Evolutionary conservation across 2,329 filamentous ascomycete species (phyloP).

Genomic region (Geosmithia putterillii): DNA sequence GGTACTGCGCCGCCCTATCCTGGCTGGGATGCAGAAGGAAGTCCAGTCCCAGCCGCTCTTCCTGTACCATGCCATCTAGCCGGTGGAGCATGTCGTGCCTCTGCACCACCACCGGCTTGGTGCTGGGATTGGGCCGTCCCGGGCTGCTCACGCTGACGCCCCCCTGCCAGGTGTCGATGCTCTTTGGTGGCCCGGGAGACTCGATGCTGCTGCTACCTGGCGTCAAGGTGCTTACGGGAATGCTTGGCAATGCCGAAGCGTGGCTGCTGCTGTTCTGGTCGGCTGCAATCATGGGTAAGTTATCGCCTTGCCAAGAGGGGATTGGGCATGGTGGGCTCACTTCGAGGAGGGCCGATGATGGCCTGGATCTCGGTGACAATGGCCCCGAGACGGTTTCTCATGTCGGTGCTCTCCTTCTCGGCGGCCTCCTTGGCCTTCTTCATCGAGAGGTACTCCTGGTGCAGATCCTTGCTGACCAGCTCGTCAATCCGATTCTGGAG

Average conservation of each 20-base stretch:
- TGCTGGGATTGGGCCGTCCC: no score
- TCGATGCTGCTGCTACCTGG: not conserved
- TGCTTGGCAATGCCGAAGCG: not conserved
- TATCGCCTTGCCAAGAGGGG: no score
- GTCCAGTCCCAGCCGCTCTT: no score
- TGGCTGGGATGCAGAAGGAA: no score
- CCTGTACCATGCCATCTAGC: no score
- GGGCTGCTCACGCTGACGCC: no score
- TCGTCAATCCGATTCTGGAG: conserved; percentile 63
- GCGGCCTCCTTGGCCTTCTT: conserved; percentile 65
- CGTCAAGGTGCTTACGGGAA: not conserved
- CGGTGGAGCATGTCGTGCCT: no score
- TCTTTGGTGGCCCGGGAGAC: not conserved
- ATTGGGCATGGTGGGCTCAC: not conserved
- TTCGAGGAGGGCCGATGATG: conserved; percentile 24
- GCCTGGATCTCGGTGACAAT: conserved; percentile 54
- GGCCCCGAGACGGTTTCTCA: conserved; percentile 54
- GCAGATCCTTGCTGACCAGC: conserved; percentile 68
- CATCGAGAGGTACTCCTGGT: conserved; percentile 69
- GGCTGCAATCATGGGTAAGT: not conserved
- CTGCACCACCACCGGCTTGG: no score
- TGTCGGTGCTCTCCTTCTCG: conserved; percentile 68
- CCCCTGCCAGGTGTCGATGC: not conserved
- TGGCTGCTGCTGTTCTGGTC: not conserved
- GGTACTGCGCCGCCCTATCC: no score